Evolutionary conservation across 2,329 filamentous ascomycete genomes (phyloP), one percentile per base, ranked within the genome.

Genomic region (Ophiostoma quercus): DNA sequence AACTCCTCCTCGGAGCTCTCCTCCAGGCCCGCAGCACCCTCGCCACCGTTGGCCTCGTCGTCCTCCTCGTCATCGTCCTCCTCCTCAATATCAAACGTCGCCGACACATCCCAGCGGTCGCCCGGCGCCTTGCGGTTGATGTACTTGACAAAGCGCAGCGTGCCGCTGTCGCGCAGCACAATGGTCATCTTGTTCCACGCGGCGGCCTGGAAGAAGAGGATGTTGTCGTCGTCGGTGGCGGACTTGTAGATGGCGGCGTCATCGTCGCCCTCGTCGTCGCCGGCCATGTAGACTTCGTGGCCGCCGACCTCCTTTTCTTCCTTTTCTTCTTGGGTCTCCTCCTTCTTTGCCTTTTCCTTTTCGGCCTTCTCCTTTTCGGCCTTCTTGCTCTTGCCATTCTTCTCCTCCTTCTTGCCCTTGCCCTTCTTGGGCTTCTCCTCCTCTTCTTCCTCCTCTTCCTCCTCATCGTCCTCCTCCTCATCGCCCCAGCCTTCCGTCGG

Each of bases 121-220:
- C 95, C 95, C 76, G 87, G 87, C 8, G 95, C 95, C 67, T 85
- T 87, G 71, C 84, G 84, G 79, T 91, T 96, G 29, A 99, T 90
- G 78, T 98, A 99, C 83, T 98, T 99, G 76, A 98, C 93, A 77
- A 99, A 99, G 78, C 92, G 90, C 77, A 99, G 83, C 16, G 91
- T 90, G 16, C 92, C 94, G 74, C 87, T 88, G 77, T 99, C 95
- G 71, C 95, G 86, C 74, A 98, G 82, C 41, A 98, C 95, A 74
- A 99, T 87, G 73, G 90, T 93, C 82, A 99, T 84, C 73, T 91
- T 92, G 79, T 98, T 98, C 95, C 95, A 99, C 19, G 85, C 79
- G 1, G 85, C 84, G 9, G 84, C 83, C 78, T 88, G 85, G 82
- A 86, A 87, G 79, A 88, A 88, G 66, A 88, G 81, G 73, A 88